These are phyloP conservation scores for Clonostachys solani DNA, from an alignment of 2,329 filamentous ascomycete species.

Conservation along the genomic window DNA sequence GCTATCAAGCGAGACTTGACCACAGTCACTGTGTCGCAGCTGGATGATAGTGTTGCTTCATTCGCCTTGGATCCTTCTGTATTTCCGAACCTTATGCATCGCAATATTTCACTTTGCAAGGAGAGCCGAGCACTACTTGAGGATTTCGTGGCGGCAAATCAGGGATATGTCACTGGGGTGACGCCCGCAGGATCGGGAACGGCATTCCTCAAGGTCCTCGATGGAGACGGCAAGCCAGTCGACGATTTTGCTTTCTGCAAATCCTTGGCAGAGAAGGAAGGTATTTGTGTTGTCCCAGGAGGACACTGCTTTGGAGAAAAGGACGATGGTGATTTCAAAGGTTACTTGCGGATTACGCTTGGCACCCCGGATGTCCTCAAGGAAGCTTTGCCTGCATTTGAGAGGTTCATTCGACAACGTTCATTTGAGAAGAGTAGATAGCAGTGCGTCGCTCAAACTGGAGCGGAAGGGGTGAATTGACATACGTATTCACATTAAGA, in stretches of 20 bases:
- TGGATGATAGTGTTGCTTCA: slow-evolving; percentile 74
- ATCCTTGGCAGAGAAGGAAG: slow-evolving; percentile 61
- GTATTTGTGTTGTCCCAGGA: slow-evolving; percentile 74
- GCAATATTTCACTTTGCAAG: slow-evolving; percentile 56
- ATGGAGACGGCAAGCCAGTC: slow-evolving; percentile 51
- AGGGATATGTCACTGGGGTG: slow-evolving; percentile 62
- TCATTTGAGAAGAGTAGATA: no score
- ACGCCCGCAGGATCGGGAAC: slow-evolving; percentile 77
- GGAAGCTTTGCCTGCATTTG: no score
- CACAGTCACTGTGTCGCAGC: slow-evolving; percentile 75
- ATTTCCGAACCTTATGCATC: slow-evolving; percentile 35
- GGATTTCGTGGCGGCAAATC: slow-evolving; percentile 61
- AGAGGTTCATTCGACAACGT: no score
- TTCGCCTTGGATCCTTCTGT: slow-evolving; percentile 60
- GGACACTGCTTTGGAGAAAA: slow-evolving; percentile 65
- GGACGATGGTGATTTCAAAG: slow-evolving; percentile 57
- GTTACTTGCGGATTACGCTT: slow-evolving; percentile 61
- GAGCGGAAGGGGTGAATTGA: no score
- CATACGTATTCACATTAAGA: no score
- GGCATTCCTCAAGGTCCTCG: slow-evolving; percentile 66
- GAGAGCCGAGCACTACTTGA: slow-evolving; percentile 65
- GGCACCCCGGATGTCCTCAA: neutral
- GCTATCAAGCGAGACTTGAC: slow-evolving; percentile 73
- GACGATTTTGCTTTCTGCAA: slow-evolving; percentile 71
- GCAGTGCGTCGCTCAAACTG: no score